Evolutionary conservation across 2,329 filamentous ascomycete genomes (phyloP).

Genomic region (Ophiostoma sp.): DNA sequence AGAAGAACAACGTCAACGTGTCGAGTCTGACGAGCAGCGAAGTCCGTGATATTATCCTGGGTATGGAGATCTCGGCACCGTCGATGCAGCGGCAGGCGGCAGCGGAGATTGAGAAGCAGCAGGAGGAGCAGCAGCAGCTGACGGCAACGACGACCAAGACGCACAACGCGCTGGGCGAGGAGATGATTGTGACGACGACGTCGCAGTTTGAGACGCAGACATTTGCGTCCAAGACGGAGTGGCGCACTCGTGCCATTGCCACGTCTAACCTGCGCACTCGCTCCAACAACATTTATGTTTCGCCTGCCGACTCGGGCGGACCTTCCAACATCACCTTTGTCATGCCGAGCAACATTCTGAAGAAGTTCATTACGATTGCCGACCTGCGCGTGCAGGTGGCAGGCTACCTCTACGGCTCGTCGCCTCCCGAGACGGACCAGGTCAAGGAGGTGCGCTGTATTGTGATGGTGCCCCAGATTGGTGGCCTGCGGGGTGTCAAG

Average conservation of each 20-base stretch:
- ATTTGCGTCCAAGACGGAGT: slow-evolving; percentile 97
- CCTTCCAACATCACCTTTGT: slow-evolving; percentile 72
- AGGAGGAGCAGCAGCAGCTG: slow-evolving; percentile 92
- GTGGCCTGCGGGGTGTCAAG: slow-evolving; percentile 85
- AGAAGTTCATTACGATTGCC: slow-evolving; percentile 95
- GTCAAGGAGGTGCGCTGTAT: slow-evolving; percentile 97
- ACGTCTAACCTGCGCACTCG: slow-evolving; percentile 91
- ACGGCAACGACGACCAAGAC: slow-evolving; percentile 98
- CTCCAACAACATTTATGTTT: slow-evolving; percentile 98
- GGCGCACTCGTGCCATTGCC: slow-evolving; percentile 93
- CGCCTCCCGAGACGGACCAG: slow-evolving; percentile 88
- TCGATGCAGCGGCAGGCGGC: slow-evolving; percentile 98
- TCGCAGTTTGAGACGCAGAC: slow-evolving; percentile 97
- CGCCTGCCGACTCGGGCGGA: slow-evolving; percentile 85
- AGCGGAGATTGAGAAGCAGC: slow-evolving; percentile 97
- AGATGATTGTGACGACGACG: slow-evolving; percentile 96
- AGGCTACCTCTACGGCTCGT: slow-evolving; percentile 89
- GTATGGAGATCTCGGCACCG: slow-evolving; percentile 98
- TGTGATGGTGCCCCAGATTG: slow-evolving; percentile 95
- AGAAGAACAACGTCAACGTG: slow-evolving; percentile 99
- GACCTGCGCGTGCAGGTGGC: slow-evolving; percentile 95
- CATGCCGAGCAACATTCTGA: slow-evolving; percentile 98
- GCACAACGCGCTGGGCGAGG: slow-evolving; percentile 92
- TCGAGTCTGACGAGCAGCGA: slow-evolving; percentile 94
- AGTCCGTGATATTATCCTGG: slow-evolving; percentile 95